phyloP scores from a whole-genome alignment of 805 yeast genomes.

The Kurtzmaniella cleridarum region DNA sequence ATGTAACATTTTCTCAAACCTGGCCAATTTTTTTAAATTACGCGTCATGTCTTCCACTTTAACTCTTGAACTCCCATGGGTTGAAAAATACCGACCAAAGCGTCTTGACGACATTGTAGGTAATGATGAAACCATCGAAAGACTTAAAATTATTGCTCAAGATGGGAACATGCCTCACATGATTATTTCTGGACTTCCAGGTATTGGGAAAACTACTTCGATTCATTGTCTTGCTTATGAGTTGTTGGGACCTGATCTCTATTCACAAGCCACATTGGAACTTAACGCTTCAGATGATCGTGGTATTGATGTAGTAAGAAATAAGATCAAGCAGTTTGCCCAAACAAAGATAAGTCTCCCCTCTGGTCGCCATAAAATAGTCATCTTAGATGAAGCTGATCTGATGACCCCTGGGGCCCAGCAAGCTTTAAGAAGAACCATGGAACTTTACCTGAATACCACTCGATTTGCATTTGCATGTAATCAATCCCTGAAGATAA shows the following conservation, averaged over 20 bases:
- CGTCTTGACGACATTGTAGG: slow-evolving; percentile 84
- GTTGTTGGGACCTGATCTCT: slow-evolving; percentile 61
- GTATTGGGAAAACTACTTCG: slow-evolving; percentile 96
- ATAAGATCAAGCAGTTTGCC: slow-evolving; percentile 91
- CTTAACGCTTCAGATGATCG: slow-evolving; percentile 95
- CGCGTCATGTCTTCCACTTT: slow-evolving; percentile 4
- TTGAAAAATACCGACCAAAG: slow-evolving; percentile 92
- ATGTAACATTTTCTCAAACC: no score
- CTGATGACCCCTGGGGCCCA: slow-evolving; percentile 97
- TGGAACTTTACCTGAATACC: slow-evolving; percentile 93
- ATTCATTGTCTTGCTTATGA: slow-evolving; percentile 85
- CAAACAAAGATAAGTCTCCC: slow-evolving; percentile 88
- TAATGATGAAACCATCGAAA: slow-evolving; percentile 80
- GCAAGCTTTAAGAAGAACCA: slow-evolving; percentile 87
- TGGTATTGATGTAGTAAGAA: slow-evolving; percentile 95
- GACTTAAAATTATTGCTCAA: slow-evolving; percentile 75
- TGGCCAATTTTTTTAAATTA: no score
- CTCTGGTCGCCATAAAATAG: slow-evolving; percentile 84
- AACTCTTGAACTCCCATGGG: slow-evolving; percentile 45
- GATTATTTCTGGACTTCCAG: slow-evolving; percentile 94
- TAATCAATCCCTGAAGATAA: slow-evolving; percentile 88
- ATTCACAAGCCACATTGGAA: slow-evolving; percentile 81
- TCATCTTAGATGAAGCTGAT: slow-evolving; percentile 93
- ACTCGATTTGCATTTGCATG: slow-evolving; percentile 99
- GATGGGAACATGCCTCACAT: slow-evolving; percentile 98